Conservation (phyloP, 2,329 filamentous ascomycete genomes). For the Gyromitra esculenta region DNA sequence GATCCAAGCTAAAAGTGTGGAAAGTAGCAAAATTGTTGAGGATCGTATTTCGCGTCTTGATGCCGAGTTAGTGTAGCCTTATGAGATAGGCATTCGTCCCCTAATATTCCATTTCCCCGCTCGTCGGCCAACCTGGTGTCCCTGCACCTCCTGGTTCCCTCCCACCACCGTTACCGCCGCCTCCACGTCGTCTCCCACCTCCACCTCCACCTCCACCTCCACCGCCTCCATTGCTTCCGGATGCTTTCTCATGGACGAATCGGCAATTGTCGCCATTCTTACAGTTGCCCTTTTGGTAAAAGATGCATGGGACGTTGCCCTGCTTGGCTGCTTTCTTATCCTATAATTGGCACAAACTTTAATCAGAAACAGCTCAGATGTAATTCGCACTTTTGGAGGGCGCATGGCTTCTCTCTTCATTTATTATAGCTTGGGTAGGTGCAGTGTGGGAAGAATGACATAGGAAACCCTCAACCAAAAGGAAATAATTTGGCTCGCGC, state of each 20-base stretch:
- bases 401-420: constrained; percentile 12
- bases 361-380: constrained; percentile 41
- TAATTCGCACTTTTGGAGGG: constrained; percentile 27
- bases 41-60: constrained; percentile 7
- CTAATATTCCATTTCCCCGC: constrained; percentile 54
- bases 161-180: constrained; percentile 21
- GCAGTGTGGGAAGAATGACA: constrained; percentile 18
- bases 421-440: constrained; percentile 31
- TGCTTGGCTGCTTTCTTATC: constrained; percentile 68
- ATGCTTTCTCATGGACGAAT: constrained; percentile 70
- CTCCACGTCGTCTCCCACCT: constrained; percentile 25
- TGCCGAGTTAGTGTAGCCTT: background rate
- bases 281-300: constrained; percentile 76
- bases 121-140: constrained; percentile 53
- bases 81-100: background rate
- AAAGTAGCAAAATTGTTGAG: constrained; percentile 10
- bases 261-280: constrained; percentile 78
- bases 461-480: constrained; percentile 18
- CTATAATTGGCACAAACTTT: constrained; percentile 40
- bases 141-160: constrained; percentile 46
- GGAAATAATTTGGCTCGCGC: constrained; percentile 8
- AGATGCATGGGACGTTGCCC: constrained; percentile 75
- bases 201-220: constrained; percentile 39
- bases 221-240: constrained; percentile 9
- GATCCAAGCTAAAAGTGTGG: background rate